phyloP scores from a whole-genome alignment of 257 asterid genomes.

The Solanum etuberosum region DNA sequence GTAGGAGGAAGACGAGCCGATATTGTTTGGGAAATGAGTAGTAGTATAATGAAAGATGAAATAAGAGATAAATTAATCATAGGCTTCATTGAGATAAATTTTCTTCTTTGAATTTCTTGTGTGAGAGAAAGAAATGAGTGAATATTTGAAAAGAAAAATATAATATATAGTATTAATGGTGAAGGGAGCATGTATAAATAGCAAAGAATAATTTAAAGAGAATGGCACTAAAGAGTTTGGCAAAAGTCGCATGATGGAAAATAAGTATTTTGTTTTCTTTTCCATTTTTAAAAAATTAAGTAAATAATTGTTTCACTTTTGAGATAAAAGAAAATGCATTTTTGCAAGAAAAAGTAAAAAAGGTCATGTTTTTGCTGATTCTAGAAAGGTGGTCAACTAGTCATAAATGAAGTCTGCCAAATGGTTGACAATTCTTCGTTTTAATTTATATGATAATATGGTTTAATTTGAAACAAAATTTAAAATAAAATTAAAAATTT shows the following conservation, averaged over 20 bases:
- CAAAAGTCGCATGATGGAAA: neutral
- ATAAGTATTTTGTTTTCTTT: no score
- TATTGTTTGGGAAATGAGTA: neutral
- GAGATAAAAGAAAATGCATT: no score
- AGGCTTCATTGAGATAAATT: neutral
- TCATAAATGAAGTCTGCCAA: neutral
- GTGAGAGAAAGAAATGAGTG: neutral
- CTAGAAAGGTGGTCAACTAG: neutral
- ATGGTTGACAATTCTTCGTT: neutral
- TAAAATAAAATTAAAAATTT: no score
- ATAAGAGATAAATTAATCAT: neutral
- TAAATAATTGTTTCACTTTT: no score
- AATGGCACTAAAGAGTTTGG: neutral
- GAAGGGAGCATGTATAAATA: neutral
- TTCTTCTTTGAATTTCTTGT: neutral
- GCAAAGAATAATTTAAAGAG: neutral
- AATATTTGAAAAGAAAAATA: neutral
- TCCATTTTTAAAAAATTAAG: neutral
- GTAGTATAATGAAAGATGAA: neutral
- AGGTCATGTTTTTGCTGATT: neutral
- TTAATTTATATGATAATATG: no score
- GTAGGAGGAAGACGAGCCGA: neutral
- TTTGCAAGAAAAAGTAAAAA: neutral
- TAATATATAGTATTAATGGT: neutral
- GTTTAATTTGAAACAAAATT: no score